A percentile compares a stretch with the other conserved stretches of the same genome.
Evolutionary conservation across 768 basidiomycete species (phyloP).

Genomic region (Serendipita sp.): DNA sequence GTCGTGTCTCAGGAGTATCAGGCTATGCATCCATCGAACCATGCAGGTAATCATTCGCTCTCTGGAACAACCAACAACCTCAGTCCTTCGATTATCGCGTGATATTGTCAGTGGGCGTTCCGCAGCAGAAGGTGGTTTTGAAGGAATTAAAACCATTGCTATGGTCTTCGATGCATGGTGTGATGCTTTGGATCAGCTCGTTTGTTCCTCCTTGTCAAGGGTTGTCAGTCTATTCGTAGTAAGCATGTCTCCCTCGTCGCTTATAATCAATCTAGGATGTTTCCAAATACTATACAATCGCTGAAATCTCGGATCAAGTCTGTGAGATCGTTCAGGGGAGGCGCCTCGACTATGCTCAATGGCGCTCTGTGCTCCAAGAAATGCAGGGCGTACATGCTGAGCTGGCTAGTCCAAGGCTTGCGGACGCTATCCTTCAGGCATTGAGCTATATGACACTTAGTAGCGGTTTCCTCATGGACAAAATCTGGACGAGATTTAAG

Average conservation of each 20-base stretch:
- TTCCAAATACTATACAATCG: background rate
- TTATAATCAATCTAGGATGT: slow-evolving; percentile 5
- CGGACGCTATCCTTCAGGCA: background rate
- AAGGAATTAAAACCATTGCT: background rate
- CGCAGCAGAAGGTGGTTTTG: background rate
- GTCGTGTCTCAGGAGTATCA: background rate
- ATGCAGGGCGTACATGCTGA: background rate
- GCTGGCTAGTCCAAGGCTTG: background rate
- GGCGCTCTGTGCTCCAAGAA: background rate
- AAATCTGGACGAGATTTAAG: background rate
- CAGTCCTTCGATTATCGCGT: background rate
- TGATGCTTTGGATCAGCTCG: background rate
- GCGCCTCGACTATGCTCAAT: background rate
- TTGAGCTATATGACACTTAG: background rate
- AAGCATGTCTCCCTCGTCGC: background rate
- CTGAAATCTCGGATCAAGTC: background rate
- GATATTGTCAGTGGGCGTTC: background rate
- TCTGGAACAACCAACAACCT: background rate
- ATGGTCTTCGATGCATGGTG: background rate
- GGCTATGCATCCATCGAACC: background rate
- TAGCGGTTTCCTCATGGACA: slow-evolving; percentile 1
- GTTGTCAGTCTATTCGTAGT: background rate
- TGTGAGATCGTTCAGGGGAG: background rate
- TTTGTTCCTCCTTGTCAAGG: background rate
- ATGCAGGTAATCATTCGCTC: background rate